Evolutionary conservation across 257 asterid species (phyloP).

Genomic region (Ballota nigra): DNA sequence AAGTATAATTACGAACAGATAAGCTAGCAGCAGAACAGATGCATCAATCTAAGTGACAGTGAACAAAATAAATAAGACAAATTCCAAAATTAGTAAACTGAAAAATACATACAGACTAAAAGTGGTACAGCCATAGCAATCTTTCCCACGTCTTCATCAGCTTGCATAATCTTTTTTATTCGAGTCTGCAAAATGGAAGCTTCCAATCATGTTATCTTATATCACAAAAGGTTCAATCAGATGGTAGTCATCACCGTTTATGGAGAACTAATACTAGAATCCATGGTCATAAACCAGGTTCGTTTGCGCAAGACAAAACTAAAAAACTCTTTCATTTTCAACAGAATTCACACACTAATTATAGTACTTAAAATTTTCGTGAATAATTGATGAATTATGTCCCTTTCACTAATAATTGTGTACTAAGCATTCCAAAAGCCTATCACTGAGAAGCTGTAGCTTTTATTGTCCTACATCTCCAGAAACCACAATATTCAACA

Average conservation of each 20-base stretch:
- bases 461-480: not conserved
- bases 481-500: not conserved
- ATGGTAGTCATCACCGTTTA: not conserved
- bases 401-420: no score
- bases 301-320: not conserved
- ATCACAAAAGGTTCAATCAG: not conserved
- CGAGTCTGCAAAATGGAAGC: constrained; percentile 45
- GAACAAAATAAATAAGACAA: not conserved
- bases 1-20: constrained; percentile 23
- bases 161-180: constrained; percentile 86
- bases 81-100: not conserved
- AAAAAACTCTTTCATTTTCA: not conserved
- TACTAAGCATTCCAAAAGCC: no score
- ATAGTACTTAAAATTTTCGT: no score
- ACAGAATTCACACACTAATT: not conserved
- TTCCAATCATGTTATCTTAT: not conserved
- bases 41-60: not conserved
- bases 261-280: not conserved
- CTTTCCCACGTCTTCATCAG: constrained; percentile 90
- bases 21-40: constrained; percentile 3
- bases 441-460: not conserved
- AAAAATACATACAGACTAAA: constrained; percentile 61
- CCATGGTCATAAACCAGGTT: not conserved
- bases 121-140: constrained; percentile 89
- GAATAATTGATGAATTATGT: no score